Conservation (phyloP, 169 alveolate species). For the Cryptosporidium meleagridis region DNA sequence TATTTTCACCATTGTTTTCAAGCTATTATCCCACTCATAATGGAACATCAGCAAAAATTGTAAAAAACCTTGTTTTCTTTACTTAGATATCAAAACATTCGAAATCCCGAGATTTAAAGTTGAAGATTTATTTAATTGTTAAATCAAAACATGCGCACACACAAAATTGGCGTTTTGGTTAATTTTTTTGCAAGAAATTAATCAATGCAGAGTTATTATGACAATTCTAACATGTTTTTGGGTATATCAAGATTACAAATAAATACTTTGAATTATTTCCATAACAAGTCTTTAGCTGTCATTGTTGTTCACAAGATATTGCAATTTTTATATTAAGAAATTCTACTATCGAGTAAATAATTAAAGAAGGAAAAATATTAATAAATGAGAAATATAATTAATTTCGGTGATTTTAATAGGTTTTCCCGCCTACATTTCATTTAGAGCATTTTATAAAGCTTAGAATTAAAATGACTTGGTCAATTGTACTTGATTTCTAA, state of each 20-base stretch:
- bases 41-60: conserved; percentile 89
- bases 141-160: conserved; percentile 86
- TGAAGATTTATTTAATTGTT: conserved; percentile 77
- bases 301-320: conserved; percentile 91
- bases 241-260: conserved; percentile 82
- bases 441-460: too few species aligned
- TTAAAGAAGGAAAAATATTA: too few species aligned
- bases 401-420: conserved; percentile 77
- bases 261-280: conserved; percentile 85
- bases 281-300: conserved; percentile 92
- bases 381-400: too few species aligned
- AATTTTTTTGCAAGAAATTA: background rate
- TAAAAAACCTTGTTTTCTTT: conserved; percentile 79
- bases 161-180: conserved; percentile 20
- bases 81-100: conserved; percentile 77
- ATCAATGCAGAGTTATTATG: too few species aligned
- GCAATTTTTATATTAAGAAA: conserved; percentile 4
- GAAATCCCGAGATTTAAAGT: conserved; percentile 1
- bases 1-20: conserved; percentile 74
- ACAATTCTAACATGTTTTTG: conserved; percentile 74
- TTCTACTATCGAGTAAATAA: background rate
- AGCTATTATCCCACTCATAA: conserved; percentile 90
- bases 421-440: background rate
- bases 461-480: too few species aligned
- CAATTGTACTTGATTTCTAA: too few species aligned